A percentile compares a stretch with the other conserved stretches of the same genome.
Conservation (phyloP, 768 basidiomycete species). For the Tulasnella sp. region DNA sequence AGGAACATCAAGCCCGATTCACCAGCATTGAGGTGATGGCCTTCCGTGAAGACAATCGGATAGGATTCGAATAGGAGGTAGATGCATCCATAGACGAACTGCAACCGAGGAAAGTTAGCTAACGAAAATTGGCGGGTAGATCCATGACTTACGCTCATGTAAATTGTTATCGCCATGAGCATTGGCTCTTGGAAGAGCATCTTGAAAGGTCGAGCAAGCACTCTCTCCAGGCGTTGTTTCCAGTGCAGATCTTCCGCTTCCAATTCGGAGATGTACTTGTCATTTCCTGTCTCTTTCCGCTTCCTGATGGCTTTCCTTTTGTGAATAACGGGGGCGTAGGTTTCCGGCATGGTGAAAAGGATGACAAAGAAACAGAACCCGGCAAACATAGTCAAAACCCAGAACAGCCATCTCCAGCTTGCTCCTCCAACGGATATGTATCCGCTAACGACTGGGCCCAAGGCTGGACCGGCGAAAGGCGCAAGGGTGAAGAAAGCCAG, state of each 20-base stretch:
- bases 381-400: conserved; percentile 34
- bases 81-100: conserved; percentile 32
- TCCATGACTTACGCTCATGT: conserved; percentile 16
- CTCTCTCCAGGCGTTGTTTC: conserved; percentile 22
- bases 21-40: conserved; percentile 37
- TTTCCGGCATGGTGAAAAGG: conserved; percentile 33
- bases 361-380: conserved; percentile 27
- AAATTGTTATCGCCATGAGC: conserved; percentile 34
- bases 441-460: conserved; percentile 35
- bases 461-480: conserved; percentile 33
- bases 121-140: background rate
- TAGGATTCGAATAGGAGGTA: conserved; percentile 39
- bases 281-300: conserved; percentile 36
- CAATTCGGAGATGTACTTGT: conserved; percentile 28
- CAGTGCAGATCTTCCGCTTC: conserved; percentile 13
- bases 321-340: conserved; percentile 32
- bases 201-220: conserved; percentile 34
- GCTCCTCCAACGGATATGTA: conserved; percentile 26
- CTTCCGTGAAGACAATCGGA: conserved; percentile 37
- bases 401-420: conserved; percentile 34
- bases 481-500: conserved; percentile 32
- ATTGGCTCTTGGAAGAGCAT: conserved; percentile 37
- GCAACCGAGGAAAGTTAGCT: background rate
- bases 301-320: conserved; percentile 31
- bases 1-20: conserved; percentile 35